Evolutionary conservation across 352 stramenopile genomes (phyloP), one percentile per base, ranked within the genome.

Genomic region (Phytophthora pini): DNA sequence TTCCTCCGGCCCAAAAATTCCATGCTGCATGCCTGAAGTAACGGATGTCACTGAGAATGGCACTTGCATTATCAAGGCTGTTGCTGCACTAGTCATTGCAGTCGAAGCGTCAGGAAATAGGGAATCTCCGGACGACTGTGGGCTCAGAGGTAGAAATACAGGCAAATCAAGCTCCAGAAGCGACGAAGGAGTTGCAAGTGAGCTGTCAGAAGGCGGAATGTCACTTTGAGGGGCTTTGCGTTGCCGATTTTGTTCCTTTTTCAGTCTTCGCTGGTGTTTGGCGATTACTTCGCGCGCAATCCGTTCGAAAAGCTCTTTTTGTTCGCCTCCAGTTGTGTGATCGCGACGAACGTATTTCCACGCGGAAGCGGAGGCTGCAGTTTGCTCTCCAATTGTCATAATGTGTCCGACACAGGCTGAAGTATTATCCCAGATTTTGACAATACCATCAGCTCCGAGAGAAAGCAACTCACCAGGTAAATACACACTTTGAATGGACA

Each of bases 291-390:
- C 74, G 7, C 53, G 17, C 0, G 77, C 78, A 27, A 89, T 80
- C 4, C 47, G 62, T 22, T 74, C 52, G 41, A 77, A 72, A 2
- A 74, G 36, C 0, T 72, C 61, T 8, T 77, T 80, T 24, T 77
- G 60, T 17, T 60, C 52, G n/a, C 79, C 70, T 15, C 63, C 61
- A 22, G 47, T 47, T 6, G 66, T 41, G 26, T 83, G 76, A 13
- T 76, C 68, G 6, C 49, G 63, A 47, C 77, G 74, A 11, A 82
- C 68, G n/a, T 81, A 89, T 53, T 87, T 87, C 77, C 80, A 89
- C 13, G 75, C 66, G 1, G 66, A 68, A 3, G 61, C 36, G 15
- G 52, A 51, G 12, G 61, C 40, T 20, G 51, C 34, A 39, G 44
- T 70, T 9, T 72, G 61, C 48, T 64, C 47, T 29, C 44, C 47